phyloP scores from a whole-genome alignment of 2,329 filamentous ascomycete species.

The Arthrinium puccinioides region DNA sequence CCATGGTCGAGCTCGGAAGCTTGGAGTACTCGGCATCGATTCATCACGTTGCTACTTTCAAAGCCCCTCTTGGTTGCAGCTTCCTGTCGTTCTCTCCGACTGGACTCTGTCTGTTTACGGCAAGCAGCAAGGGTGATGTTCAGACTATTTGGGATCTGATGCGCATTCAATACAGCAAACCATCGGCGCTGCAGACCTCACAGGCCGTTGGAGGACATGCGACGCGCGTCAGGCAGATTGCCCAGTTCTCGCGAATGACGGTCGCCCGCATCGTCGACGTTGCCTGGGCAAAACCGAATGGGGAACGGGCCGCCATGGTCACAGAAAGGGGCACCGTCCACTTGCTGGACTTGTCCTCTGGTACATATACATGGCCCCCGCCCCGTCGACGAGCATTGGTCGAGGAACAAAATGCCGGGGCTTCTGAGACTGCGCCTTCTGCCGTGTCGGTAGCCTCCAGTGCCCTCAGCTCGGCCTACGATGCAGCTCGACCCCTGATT shows the following conservation, averaged over 20 bases:
- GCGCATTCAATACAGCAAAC: conserved; percentile 54
- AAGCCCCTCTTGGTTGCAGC: conserved; percentile 67
- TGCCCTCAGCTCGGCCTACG: conserved; percentile 62
- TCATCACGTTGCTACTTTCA: conserved; percentile 64
- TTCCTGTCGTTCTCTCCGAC: conserved; percentile 72
- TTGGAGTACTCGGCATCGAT: conserved; percentile 45
- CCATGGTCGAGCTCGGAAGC: conserved; percentile 63
- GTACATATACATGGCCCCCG: conserved; percentile 82
- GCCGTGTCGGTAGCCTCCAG: conserved; percentile 65
- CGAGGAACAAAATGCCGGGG: conserved; percentile 36
- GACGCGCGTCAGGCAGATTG: conserved; percentile 70
- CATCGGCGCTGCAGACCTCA: conserved; percentile 49
- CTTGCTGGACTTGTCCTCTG: conserved; percentile 77
- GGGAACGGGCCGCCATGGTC: conserved; percentile 78
- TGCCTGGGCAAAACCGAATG: conserved; percentile 74
- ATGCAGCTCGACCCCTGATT: conserved; percentile 56
- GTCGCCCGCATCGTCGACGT: conserved; percentile 87
- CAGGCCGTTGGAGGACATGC: conserved; percentile 39
- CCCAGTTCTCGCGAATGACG: conserved; percentile 85
- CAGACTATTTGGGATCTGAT: conserved; percentile 78
- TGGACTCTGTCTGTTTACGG: conserved; percentile 68
- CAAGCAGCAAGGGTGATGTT: conserved; percentile 76
- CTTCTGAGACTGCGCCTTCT: conserved; percentile 41
- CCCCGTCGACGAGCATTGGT: conserved; percentile 44
- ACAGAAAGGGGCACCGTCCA: conserved; percentile 95